phyloP scores from a whole-genome alignment of 768 basidiomycete genomes.

The Porphyrellus cyaneotinctus region DNA sequence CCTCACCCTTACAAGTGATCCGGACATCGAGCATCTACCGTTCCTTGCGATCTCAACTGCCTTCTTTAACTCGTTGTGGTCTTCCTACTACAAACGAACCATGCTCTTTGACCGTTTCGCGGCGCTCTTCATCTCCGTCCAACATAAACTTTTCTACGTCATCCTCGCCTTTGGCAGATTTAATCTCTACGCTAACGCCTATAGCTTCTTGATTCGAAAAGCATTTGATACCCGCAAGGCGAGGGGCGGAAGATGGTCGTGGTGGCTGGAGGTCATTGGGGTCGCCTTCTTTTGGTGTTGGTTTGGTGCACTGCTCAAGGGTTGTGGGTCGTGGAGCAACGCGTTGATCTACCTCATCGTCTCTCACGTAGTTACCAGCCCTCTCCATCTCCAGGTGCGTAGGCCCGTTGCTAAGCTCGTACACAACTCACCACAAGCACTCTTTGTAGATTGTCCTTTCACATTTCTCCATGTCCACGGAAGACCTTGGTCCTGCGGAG shows the following conservation, averaged over 20 bases:
- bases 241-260: conserved; percentile 72
- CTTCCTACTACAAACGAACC: conserved; percentile 89
- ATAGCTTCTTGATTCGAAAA: conserved; percentile 63
- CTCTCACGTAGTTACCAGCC: conserved; percentile 82
- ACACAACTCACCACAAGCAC: conserved; percentile 5
- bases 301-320: conserved; percentile 68
- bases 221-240: conserved; percentile 61
- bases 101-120: conserved; percentile 75
- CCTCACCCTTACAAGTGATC: conserved; percentile 51
- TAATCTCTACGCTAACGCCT: conserved; percentile 91
- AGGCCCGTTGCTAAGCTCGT: background rate
- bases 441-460: conserved; percentile 81
- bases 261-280: conserved; percentile 70
- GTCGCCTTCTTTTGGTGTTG: conserved; percentile 86
- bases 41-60: conserved; percentile 90
- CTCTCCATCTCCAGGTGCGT: conserved; percentile 89
- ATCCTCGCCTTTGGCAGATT: conserved; percentile 88
- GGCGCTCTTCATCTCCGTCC: conserved; percentile 60
- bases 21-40: conserved; percentile 84
- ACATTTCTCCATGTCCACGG: conserved; percentile 94
- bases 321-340: conserved; percentile 68
- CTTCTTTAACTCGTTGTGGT: conserved; percentile 85
- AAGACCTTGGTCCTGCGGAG: conserved; percentile 84
- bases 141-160: conserved; percentile 92
- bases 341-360: conserved; percentile 74